Conservation (phyloP, 495 filamentous ascomycete species). For the Xylaria scruposa region DNA sequence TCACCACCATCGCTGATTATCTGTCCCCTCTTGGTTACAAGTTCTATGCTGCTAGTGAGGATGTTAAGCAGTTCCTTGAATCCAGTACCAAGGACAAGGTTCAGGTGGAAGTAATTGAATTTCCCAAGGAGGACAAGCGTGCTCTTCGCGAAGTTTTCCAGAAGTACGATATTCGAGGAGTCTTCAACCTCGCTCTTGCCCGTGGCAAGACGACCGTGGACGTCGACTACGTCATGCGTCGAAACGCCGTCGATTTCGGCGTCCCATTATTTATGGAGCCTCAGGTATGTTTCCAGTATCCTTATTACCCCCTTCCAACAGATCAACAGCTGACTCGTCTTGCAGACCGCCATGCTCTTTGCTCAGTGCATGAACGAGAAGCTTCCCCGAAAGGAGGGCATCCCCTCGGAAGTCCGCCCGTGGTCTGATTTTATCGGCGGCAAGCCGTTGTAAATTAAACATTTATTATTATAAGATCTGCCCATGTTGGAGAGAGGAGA, state of each 20-base stretch:
- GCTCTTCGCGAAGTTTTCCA: conserved; percentile 93
- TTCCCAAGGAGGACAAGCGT: conserved; percentile 95
- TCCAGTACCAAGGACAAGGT: conserved; percentile 67
- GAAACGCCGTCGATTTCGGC: conserved; percentile 97
- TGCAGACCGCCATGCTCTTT: conserved; percentile 90
- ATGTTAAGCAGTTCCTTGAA: conserved; percentile 85
- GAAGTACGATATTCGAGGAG: conserved; percentile 94
- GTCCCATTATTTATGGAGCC: conserved; percentile 99
- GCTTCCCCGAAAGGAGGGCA: conserved; percentile 79
- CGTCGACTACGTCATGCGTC: conserved; percentile 97
- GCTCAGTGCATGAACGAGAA: conserved; percentile 96
- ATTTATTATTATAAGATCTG: not conserved
- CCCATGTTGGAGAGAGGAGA: not conserved
- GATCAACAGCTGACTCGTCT: conserved; percentile 37
- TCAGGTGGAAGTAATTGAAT: conserved; percentile 89
- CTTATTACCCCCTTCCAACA: conserved; percentile 19
- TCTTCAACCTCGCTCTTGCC: conserved; percentile 90
- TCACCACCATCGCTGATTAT: conserved; percentile 80
- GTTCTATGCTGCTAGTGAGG: conserved; percentile 80
- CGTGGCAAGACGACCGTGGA: conserved; percentile 85
- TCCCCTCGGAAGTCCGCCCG: conserved; percentile 86
- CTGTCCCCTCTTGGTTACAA: conserved; percentile 90
- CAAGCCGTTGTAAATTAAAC: conserved; percentile 75
- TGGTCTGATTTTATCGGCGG: conserved; percentile 96
- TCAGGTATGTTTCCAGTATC: conserved; percentile 68